Evolutionary conservation across 2,329 filamentous ascomycete genomes (phyloP).

Genomic region (Elsinoe australis): DNA sequence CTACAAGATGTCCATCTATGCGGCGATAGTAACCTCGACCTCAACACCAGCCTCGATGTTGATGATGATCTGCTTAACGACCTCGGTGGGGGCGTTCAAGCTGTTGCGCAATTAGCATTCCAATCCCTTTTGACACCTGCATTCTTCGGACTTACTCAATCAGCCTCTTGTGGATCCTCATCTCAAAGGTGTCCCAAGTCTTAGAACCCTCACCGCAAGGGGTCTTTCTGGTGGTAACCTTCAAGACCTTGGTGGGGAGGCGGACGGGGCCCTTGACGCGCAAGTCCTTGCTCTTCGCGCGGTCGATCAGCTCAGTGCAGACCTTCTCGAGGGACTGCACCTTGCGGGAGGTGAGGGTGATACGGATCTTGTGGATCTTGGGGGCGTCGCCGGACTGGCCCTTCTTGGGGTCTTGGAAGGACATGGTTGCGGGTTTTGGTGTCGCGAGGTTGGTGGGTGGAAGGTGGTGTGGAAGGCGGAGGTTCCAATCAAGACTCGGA

Average conservation of each 20-base stretch:
- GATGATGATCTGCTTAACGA: conserved; percentile 94
- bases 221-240: conserved; percentile 97
- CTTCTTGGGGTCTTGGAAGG: conserved; percentile 94
- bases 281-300: conserved; percentile 96
- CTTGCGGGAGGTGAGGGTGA: conserved; percentile 93
- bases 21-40: conserved; percentile 87
- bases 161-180: conserved; percentile 96
- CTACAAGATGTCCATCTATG: conserved; percentile 44
- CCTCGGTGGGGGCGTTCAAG: conserved; percentile 94
- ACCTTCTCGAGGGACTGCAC: conserved; percentile 96
- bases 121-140: too few species aligned
- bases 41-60: conserved; percentile 92
- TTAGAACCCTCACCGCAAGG: conserved; percentile 99
- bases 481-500: conserved; percentile 42
- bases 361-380: conserved; percentile 96
- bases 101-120: conserved; percentile 35
- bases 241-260: conserved; percentile 92
- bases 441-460: conserved; percentile 24
- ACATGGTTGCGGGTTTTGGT: conserved; percentile 55
- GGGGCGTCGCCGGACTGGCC: conserved; percentile 75
- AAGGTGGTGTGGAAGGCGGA: conserved; percentile 8
- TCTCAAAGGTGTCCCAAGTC: conserved; percentile 99
- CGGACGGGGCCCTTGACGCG: conserved; percentile 97
- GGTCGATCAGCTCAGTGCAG: conserved; percentile 95
- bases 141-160: conserved; percentile 64